Base-by-base conservation (phyloP, 1,139 yeast species). In the Candida neerlandica region DNA sequence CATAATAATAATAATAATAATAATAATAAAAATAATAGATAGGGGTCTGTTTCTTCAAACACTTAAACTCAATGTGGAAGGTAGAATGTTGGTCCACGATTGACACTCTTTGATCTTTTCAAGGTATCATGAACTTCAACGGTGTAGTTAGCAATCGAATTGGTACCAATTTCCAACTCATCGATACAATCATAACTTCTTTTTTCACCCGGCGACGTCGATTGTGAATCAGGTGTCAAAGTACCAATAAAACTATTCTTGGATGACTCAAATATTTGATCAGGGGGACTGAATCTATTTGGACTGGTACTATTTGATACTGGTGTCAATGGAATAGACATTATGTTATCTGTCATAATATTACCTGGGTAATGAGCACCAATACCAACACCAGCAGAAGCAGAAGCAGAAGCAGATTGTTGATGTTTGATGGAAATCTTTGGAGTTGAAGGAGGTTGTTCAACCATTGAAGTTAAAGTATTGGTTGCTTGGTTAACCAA, bases 231-330 rank as follows among this genome's bases (percentile, higher is more conserved):
- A 21, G 57, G 57, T 2, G 56, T 53, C 14, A 53, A 43, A 10
- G 47, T 47, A 16, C 55, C 56, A 39, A 29, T 23, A 26, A 30
- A 16, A 19, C 38, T 29, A 11, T 21, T 33, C 26, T 45, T 39
- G 11, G 37, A 45, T 26, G 45, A 50, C 30, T 29, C 44, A 40
- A 34, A 45, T 9, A 45, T 55, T 41, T 51, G 53, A 30, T 55
- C 58, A 23, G 53, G 45, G 18, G 53, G 45, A 30, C 49, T 50
- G 47, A 52, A 43, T 43, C 66, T 49, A 46, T 57, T 61, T 21
- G 69, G 69, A 47, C 64, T 59, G 10, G 67, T 64, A 48, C 60
- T 62, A 51, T 60, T 64, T 23, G 66, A 62, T 19, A 65, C 60
- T 7, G 70, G 70, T 16, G 70, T 66, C 35, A 66, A 57, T 32